Evolutionary conservation across 2,329 filamentous ascomycete genomes (phyloP).

Genomic region (Leptographium galeiforme): DNA sequence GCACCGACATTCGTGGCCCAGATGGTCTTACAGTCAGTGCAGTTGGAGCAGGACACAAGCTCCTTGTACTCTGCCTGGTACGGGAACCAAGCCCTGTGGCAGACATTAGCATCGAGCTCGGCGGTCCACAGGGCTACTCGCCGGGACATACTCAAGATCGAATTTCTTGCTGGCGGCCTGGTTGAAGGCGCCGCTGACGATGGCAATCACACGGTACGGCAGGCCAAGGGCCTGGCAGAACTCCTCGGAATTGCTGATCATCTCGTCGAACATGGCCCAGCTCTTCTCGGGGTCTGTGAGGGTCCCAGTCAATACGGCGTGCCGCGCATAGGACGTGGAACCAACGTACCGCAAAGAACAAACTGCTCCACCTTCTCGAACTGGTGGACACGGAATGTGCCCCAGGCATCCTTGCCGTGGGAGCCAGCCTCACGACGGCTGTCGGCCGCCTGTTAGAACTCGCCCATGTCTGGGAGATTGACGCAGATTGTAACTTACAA

Average conservation of each 20-base stretch:
- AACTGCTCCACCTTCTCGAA: slow-evolving; percentile 54
- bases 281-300: slow-evolving; percentile 76
- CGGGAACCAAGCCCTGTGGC: slow-evolving; percentile 59
- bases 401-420: slow-evolving; percentile 72
- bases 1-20: neutral
- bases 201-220: slow-evolving; percentile 83
- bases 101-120: slow-evolving; percentile 34
- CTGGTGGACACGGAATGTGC: slow-evolving; percentile 94
- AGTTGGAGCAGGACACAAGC: slow-evolving; percentile 94
- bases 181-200: slow-evolving; percentile 92
- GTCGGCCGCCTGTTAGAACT: neutral
- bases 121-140: too few species aligned
- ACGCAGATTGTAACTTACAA: slow-evolving; percentile 33
- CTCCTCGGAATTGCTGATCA: slow-evolving; percentile 83
- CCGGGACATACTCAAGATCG: slow-evolving; percentile 52
- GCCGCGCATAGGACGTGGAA: neutral
- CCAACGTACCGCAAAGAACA: slow-evolving; percentile 22
- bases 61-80: slow-evolving; percentile 98
- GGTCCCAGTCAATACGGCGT: neutral
- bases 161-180: slow-evolving; percentile 80
- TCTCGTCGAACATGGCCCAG: slow-evolving; percentile 85
- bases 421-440: slow-evolving; percentile 79
- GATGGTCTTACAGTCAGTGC: slow-evolving; percentile 54
- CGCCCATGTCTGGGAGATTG: neutral
- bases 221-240: slow-evolving; percentile 86